Conservation (phyloP, 1,284 basidiomycete species). For the Rhodotorula sp. region DNA sequence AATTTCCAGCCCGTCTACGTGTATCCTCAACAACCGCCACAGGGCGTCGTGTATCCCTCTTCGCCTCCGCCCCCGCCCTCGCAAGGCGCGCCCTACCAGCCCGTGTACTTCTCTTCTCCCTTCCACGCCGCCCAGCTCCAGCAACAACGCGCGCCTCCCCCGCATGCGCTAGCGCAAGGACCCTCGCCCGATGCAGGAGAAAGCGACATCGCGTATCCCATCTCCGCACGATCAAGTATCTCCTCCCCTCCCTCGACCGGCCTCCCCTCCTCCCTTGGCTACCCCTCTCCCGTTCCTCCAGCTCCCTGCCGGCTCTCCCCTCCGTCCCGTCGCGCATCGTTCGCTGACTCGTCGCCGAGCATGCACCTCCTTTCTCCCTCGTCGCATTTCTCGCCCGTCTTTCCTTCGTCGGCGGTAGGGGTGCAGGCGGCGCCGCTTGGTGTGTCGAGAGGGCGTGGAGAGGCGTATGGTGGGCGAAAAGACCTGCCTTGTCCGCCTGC, state of each 20-base stretch:
- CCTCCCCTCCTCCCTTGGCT: background rate
- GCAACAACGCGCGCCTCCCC: background rate
- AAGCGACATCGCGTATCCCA: conserved; percentile 4
- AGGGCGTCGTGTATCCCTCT: background rate
- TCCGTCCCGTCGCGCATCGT: background rate
- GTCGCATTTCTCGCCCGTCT: background rate
- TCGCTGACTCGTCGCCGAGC: no score
- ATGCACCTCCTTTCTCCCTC: no score
- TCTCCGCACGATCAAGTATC: conserved; percentile 3
- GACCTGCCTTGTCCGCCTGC: conserved; percentile 42
- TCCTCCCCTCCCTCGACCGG: background rate
- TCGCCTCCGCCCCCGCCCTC: background rate
- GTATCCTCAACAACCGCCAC: background rate
- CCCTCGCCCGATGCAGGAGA: background rate
- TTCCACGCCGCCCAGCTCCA: background rate
- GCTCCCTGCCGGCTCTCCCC: background rate
- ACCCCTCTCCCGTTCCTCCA: background rate
- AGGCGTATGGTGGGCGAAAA: background rate
- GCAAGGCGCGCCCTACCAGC: conserved; percentile 3
- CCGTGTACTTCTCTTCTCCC: conserved; percentile 12
- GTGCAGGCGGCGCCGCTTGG: background rate
- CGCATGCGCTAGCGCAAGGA: background rate
- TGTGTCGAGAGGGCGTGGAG: background rate
- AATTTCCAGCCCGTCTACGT: no score
- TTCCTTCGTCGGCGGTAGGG: no score